phyloP scores from a whole-genome alignment of 2,329 filamentous ascomycete species.

The Fusarium nygamai region DNA sequence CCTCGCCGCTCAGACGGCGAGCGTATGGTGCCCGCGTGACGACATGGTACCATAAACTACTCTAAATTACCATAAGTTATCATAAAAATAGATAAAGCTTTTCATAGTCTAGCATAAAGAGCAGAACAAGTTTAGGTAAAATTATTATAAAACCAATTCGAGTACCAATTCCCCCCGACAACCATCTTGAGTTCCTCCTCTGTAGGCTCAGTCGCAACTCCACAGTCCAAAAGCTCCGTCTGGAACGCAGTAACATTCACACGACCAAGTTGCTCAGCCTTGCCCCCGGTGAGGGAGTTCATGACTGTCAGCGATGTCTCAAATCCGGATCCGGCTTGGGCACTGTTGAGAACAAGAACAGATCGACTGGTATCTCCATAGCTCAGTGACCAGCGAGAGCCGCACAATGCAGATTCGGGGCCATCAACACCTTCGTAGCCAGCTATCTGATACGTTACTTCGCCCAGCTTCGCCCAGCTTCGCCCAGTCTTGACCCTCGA shows the following conservation, averaged over 20 bases:
- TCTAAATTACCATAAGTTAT: neutral
- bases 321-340: neutral
- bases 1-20: fast-evolving
- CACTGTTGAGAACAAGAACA: neutral
- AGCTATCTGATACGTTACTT: neutral
- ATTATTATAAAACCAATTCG: neutral
- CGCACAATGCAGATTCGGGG: neutral
- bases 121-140: neutral
- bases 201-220: neutral
- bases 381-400: neutral
- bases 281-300: neutral
- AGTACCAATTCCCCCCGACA: neutral
- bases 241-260: neutral
- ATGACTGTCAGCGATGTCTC: neutral
- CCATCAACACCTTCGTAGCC: neutral
- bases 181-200: neutral
- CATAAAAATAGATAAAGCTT: neutral
- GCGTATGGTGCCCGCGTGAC: fast-evolving
- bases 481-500: neutral
- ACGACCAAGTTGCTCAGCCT: neutral
- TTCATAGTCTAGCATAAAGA: neutral
- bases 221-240: neutral
- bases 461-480: neutral
- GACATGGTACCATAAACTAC: neutral
- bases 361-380: neutral